Conservation (phyloP, 257 asterid genomes). For the Anisodus acutangulus region DNA sequence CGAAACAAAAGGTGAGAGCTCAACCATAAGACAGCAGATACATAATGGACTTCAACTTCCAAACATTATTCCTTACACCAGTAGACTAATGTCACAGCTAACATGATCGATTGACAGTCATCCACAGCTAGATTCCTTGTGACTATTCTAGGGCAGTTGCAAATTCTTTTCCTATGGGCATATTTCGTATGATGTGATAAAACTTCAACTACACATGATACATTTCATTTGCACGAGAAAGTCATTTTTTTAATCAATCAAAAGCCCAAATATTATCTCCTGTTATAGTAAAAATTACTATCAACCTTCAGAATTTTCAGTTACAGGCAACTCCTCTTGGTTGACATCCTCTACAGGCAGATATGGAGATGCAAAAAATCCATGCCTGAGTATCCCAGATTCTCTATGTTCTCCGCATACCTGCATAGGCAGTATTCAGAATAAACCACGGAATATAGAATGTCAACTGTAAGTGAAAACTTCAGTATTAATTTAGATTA, state of each 20-base stretch:
- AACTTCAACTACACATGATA: neutral
- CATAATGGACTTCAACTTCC: neutral
- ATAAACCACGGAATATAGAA: slow-evolving; percentile 8
- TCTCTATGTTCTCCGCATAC: slow-evolving; percentile 84
- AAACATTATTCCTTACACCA: slow-evolving; percentile 16
- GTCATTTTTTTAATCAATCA: neutral
- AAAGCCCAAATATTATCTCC: slow-evolving; percentile 25
- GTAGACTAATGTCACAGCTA: neutral
- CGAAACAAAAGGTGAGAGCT: neutral
- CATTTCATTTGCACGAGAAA: neutral
- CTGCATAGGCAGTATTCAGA: slow-evolving; percentile 45
- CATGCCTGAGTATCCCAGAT: slow-evolving; percentile 84
- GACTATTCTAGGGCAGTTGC: neutral
- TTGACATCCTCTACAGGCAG: slow-evolving; percentile 45
- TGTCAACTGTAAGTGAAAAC: neutral
- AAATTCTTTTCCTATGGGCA: neutral
- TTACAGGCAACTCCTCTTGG: slow-evolving; percentile 45
- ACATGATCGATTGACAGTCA: neutral
- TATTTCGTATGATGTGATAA: neutral
- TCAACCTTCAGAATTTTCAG: slow-evolving; percentile 58
- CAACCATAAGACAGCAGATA: slow-evolving; percentile 5
- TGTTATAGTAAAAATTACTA: neutral
- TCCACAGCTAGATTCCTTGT: neutral
- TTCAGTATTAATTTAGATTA: neutral
- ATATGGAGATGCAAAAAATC: slow-evolving; percentile 68